A percentile compares a stretch with the other conserved stretches of the same genome.
phyloP scores from a whole-genome alignment of 345 rosid species.

The Brassica juncea region DNA sequence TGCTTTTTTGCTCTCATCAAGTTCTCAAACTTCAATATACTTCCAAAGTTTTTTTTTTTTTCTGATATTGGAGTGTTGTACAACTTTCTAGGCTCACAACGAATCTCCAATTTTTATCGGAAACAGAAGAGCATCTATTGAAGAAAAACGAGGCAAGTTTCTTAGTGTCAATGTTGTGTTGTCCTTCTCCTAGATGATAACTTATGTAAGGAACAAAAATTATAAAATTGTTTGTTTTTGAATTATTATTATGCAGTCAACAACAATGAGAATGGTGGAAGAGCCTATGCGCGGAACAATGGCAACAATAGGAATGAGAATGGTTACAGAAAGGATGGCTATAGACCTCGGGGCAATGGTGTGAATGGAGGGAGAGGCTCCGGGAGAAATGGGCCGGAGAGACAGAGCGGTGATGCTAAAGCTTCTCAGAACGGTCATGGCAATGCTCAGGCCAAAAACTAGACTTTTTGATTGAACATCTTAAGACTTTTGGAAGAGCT shows the following conservation, averaged over 20 bases:
- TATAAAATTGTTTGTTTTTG: neutral
- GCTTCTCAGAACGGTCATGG: constrained; percentile 34
- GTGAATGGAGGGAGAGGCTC: constrained; percentile 43
- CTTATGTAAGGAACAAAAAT: no score
- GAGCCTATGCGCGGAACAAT: constrained; percentile 43
- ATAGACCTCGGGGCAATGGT: constrained; percentile 48
- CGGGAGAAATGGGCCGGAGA: constrained; percentile 21
- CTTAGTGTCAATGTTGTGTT: neutral
- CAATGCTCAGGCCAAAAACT: constrained; percentile 21
- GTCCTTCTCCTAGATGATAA: neutral
- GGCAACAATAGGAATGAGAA: constrained; percentile 47
- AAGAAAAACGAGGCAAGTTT: constrained; percentile 67
- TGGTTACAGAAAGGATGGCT: constrained; percentile 51
- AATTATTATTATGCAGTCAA: constrained; percentile 38
- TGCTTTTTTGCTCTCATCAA: neutral
- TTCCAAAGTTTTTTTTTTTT: neutral
- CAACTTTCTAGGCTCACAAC: constrained; percentile 45
- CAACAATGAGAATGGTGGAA: constrained; percentile 37
- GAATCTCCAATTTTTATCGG: constrained; percentile 60
- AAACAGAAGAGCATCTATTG: constrained; percentile 58
- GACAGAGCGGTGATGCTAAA: constrained; percentile 36
- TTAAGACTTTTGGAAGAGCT: neutral
- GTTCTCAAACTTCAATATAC: neutral
- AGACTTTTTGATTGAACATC: constrained; percentile 20
- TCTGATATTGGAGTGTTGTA: neutral